Percentiles rank a stretch among this genome's conserved stretches.
Evolutionary conservation across 139 green algal species (phyloP).

Genomic region (Marvania coccoides): DNA sequence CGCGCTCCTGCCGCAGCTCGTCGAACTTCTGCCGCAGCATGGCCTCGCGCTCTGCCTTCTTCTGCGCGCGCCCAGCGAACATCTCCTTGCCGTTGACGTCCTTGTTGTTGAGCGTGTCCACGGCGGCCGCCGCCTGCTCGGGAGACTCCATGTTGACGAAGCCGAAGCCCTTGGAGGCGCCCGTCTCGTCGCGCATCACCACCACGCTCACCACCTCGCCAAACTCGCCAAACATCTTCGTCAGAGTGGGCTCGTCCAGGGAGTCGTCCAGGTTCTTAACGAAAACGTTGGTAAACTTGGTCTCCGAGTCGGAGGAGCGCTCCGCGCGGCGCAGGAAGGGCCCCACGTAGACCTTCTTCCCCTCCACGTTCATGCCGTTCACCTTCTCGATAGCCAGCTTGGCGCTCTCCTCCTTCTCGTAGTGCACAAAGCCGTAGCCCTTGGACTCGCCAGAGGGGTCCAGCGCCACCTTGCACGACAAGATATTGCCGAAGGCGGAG

Average conservation of each 20-base stretch:
- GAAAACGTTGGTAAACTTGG: constrained; percentile 85
- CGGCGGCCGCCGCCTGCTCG: constrained; percentile 57
- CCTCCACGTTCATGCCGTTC: constrained; percentile 63
- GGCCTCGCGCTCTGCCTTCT: constrained; percentile 82
- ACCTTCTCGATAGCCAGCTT: constrained; percentile 75
- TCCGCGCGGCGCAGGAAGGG: constrained; percentile 76
- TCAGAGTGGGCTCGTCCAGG: constrained; percentile 56
- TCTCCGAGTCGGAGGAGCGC: constrained; percentile 41
- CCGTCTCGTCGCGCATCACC: constrained; percentile 69
- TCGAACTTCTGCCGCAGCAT: constrained; percentile 60
- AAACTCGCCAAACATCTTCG: constrained; percentile 55
- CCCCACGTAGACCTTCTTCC: constrained; percentile 71
- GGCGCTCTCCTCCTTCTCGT: constrained; percentile 70
- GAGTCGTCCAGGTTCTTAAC: constrained; percentile 81
- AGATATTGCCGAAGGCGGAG: constrained; percentile 79
- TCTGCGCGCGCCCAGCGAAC: constrained; percentile 67
- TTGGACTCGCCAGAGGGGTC: constrained; percentile 53
- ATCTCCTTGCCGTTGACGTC: constrained; percentile 59
- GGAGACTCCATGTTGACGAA: constrained; percentile 86
- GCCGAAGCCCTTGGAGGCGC: constrained; percentile 77
- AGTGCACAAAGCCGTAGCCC: constrained; percentile 95
- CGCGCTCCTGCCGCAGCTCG: constrained; percentile 54
- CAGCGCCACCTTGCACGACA: constrained; percentile 62
- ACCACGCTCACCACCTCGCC: constrained; percentile 62
- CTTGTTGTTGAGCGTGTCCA: constrained; percentile 67